Percentiles rank a stretch among this genome's conserved stretches.
These are phyloP conservation scores for Colletotrichum paranaense DNA, from an alignment of 2,329 filamentous ascomycete genomes.

Conservation along the genomic window DNA sequence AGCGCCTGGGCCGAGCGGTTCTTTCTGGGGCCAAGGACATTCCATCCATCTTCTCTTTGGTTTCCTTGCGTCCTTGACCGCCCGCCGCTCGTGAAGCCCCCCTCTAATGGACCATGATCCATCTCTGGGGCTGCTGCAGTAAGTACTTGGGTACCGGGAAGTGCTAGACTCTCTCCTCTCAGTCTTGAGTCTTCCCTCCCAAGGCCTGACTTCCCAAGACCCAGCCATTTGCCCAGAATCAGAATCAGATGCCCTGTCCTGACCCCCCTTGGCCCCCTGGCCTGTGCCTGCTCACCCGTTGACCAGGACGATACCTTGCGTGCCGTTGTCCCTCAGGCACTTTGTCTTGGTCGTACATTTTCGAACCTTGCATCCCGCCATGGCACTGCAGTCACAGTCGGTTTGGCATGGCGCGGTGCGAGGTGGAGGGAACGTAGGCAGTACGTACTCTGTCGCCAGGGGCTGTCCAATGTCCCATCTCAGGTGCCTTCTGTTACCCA, in stretches of 20 bases:
- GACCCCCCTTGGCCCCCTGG: background rate
- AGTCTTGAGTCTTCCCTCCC: background rate
- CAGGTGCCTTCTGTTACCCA: background rate
- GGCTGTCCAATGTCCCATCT: background rate
- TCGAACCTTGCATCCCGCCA: constrained; percentile 30
- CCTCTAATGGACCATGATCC: background rate
- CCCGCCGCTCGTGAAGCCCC: constrained; percentile 13
- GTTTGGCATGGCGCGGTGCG: constrained; percentile 1
- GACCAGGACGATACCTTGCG: constrained; percentile 6
- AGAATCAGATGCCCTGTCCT: background rate
- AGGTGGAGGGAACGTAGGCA: background rate
- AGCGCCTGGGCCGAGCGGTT: constrained; percentile 37
- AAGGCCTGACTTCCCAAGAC: too few relatives aligned
- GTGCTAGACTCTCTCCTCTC: background rate
- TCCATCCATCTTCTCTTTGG: constrained; percentile 38
- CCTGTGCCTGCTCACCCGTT: background rate
- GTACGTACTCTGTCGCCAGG: background rate
- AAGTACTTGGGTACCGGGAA: background rate
- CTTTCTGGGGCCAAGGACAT: constrained; percentile 30
- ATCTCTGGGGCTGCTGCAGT: background rate
- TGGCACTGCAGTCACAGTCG: constrained; percentile 17
- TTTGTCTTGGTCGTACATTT: constrained; percentile 8
- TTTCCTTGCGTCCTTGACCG: constrained; percentile 30
- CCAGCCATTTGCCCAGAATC: too few relatives aligned
- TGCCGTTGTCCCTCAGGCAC: background rate